Evolutionary conservation across 192 early-diverging fungal genomes (phyloP).

Genomic region (Mortierella antarctica): DNA sequence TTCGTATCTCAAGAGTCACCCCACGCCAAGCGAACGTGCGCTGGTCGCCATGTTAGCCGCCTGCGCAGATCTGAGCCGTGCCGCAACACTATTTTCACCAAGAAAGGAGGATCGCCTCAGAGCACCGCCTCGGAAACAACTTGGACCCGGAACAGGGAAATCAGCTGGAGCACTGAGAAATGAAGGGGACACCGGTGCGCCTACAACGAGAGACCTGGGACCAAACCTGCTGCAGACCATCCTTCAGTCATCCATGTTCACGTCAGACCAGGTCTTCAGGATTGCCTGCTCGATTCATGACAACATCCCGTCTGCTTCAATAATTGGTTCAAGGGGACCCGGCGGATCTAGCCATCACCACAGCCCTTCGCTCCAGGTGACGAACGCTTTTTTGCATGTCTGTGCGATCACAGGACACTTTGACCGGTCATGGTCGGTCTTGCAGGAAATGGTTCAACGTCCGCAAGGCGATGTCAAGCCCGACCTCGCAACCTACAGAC

Average conservation of each 20-base stretch:
- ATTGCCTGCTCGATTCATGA: constrained; percentile 27
- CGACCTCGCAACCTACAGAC: constrained; percentile 31
- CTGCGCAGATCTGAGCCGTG: constrained; percentile 16
- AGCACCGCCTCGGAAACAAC: not conserved
- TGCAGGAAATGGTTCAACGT: constrained; percentile 35
- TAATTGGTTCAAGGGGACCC: not conserved
- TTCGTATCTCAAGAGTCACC: constrained; percentile 38
- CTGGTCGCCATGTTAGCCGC: constrained; percentile 34
- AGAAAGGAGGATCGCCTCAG: not conserved
- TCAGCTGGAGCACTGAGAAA: no score
- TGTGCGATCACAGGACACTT: constrained; percentile 38
- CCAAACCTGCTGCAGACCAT: constrained; percentile 35
- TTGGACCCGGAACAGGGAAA: not conserved
- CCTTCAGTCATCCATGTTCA: constrained; percentile 26
- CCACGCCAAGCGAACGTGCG: constrained; percentile 22
- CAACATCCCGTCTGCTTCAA: constrained; percentile 1
- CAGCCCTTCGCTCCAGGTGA: constrained; percentile 18
- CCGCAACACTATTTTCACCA: not conserved
- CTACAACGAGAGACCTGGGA: not conserved
- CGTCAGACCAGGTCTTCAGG: constrained; percentile 31
- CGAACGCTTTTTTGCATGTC: constrained; percentile 40
- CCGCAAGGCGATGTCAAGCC: constrained; percentile 38
- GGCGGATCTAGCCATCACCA: not conserved
- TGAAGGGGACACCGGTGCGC: not conserved
- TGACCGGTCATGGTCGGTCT: constrained; percentile 12